Conservation (phyloP, 2,329 filamentous ascomycete species). For the Lojkania enalia region DNA sequence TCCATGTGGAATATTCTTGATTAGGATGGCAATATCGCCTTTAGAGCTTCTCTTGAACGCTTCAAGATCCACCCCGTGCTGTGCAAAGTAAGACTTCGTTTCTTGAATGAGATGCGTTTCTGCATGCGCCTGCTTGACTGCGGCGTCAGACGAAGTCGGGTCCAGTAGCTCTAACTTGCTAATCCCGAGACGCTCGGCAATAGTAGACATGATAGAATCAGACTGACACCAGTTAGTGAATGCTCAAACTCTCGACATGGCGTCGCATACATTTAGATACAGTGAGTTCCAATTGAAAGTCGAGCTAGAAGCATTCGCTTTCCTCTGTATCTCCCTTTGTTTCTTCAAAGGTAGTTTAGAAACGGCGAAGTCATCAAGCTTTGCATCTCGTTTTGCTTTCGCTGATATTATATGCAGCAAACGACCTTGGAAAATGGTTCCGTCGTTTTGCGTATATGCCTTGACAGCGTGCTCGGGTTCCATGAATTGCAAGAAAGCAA, state of each 20-base stretch:
- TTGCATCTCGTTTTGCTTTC: slow-evolving; percentile 76
- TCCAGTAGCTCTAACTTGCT: slow-evolving; percentile 91
- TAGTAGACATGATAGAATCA: slow-evolving; percentile 88
- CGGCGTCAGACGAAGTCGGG: slow-evolving; percentile 92
- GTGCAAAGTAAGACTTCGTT: slow-evolving; percentile 86
- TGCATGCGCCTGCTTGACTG: slow-evolving; percentile 93
- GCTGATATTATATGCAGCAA: slow-evolving; percentile 88
- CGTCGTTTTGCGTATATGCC: slow-evolving; percentile 80
- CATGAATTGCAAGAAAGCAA: slow-evolving; percentile 81
- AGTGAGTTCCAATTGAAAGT: slow-evolving; percentile 99
- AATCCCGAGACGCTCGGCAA: slow-evolving; percentile 83
- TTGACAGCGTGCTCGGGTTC: slow-evolving; percentile 72
- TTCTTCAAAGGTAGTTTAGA: slow-evolving; percentile 93
- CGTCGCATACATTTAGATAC: slow-evolving; percentile 79
- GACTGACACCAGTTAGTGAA: slow-evolving; percentile 39
- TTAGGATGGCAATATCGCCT: slow-evolving; percentile 83
- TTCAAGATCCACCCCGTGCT: slow-evolving; percentile 87
- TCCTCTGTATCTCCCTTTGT: slow-evolving; percentile 86
- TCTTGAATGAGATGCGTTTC: slow-evolving; percentile 97
- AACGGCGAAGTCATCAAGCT: slow-evolving; percentile 83
- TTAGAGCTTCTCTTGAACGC: slow-evolving; percentile 84
- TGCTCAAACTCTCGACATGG: not conserved
- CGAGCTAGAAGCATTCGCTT: slow-evolving; percentile 73
- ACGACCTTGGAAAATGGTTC: slow-evolving; percentile 87
- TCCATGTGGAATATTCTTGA: slow-evolving; percentile 92